Evolutionary conservation across 2,329 filamentous ascomycete genomes (phyloP).

Genomic region (Fusarium secorum): DNA sequence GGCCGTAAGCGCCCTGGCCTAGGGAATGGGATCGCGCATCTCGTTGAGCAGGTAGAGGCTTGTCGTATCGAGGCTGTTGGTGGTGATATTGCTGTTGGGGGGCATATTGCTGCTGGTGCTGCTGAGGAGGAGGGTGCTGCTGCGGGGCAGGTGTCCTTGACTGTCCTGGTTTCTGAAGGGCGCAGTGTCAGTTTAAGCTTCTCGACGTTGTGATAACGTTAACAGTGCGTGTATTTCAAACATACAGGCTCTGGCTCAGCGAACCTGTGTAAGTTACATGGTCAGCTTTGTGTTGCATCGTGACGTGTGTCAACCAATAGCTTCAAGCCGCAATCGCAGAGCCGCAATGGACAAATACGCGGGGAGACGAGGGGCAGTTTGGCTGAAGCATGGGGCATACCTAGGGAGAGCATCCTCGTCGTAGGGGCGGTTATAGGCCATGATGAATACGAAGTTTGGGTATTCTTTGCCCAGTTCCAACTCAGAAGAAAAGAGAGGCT

Average conservation of each 20-base stretch:
- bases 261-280: constrained; percentile 58
- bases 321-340: constrained; percentile 28
- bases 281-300: constrained; percentile 40
- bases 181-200: constrained; percentile 27
- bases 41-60: constrained; percentile 52
- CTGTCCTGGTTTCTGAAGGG: constrained; percentile 49
- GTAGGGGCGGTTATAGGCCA: constrained; percentile 94
- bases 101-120: constrained; percentile 35
- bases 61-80: constrained; percentile 56
- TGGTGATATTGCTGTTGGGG: constrained; percentile 31
- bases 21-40: constrained; percentile 39
- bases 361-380: constrained; percentile 32
- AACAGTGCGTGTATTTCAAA: constrained; percentile 15
- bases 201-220: not conserved
- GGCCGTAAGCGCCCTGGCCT: constrained; percentile 50
- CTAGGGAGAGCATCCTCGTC: constrained; percentile 95
- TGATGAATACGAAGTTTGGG: constrained; percentile 48
- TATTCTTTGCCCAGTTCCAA: not conserved
- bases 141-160: constrained; percentile 41
- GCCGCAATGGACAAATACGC: constrained; percentile 24
- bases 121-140: constrained; percentile 46
- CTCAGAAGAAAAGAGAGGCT: not conserved
- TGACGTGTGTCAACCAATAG: not conserved
- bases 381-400: constrained; percentile 51
- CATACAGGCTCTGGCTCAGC: constrained; percentile 77